Evolutionary conservation across 768 basidiomycete species (phyloP).

Genomic region (Glaciozyma antarctica): DNA sequence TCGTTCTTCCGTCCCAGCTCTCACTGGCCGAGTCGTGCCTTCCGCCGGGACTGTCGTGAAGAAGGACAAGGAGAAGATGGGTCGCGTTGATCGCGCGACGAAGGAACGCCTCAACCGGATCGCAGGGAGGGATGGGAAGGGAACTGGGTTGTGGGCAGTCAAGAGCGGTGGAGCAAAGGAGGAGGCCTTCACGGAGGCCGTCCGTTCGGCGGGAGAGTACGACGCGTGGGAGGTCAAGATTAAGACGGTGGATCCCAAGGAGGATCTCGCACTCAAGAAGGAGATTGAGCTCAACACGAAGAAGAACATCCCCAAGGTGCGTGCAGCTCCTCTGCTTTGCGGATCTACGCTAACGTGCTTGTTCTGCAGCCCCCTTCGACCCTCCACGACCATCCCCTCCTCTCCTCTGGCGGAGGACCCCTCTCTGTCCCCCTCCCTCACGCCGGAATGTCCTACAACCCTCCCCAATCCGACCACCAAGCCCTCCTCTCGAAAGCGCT

Average conservation of each 20-base stretch:
- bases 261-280: slow-evolving; percentile 13
- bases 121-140: slow-evolving; percentile 26
- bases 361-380: slow-evolving; percentile 24
- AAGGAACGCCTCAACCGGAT: slow-evolving; percentile 31
- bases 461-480: slow-evolving; percentile 29
- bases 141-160: slow-evolving; percentile 30
- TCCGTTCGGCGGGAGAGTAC: slow-evolving; percentile 23
- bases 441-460: slow-evolving; percentile 34
- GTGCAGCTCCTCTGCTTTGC: not conserved
- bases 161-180: slow-evolving; percentile 9
- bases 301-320: slow-evolving; percentile 13
- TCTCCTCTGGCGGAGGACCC: slow-evolving; percentile 4
- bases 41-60: slow-evolving; percentile 14
- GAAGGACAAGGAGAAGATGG: slow-evolving; percentile 15
- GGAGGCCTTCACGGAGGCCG: slow-evolving; percentile 8
- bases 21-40: slow-evolving; percentile 10
- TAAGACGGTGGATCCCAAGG: slow-evolving; percentile 7
- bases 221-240: slow-evolving; percentile 27
- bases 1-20: slow-evolving; percentile 27
- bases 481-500: slow-evolving; percentile 24
- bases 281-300: not conserved
- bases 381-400: slow-evolving; percentile 22
- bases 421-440: slow-evolving; percentile 31
- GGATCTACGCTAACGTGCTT: not conserved
- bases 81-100: slow-evolving; percentile 25